Evolutionary conservation across 2,329 filamentous ascomycete species (phyloP), one percentile per base, ranked within the genome.

Genomic region (Xylaria sp.): DNA sequence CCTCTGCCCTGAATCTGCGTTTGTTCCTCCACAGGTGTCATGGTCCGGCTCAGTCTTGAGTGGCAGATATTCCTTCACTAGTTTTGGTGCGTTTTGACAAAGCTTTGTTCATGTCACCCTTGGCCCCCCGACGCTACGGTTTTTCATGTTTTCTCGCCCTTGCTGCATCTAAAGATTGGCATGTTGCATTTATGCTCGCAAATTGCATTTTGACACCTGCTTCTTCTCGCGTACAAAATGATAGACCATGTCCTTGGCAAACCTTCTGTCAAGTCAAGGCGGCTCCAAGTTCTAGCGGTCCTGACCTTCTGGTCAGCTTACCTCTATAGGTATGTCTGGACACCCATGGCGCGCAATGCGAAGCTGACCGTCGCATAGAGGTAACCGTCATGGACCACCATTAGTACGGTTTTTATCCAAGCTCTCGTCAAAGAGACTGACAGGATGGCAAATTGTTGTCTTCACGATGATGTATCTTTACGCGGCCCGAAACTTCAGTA

Each of bases 391-490:
- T 88, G 96, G 96, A 39, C 96, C 95, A n/a, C 93, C 93, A 0
- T 80, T 90, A 55, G 79, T 94, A 57, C 89, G 92, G 66, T 83
- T 85, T 55, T 77, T 98, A 67, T 98, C 95, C 0, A 86, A 86
- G 66, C 82, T 91, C 62, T 86, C 96, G 60, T 91, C 91, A 5
- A 87, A 84, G 59, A 87, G 88, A 67, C 85, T 98, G 67, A 97
- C 94, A 6, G 86, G 92, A 74, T 98, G 96, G 94, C 96, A 97
- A 81, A 93, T 91, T 1, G 87, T 97, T 33, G 90, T 97, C 72
- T 83, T 95, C 56, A 97, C 94, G 52, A 91, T 98, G 81, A 88
- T 98, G 59, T 97, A 94, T 81, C 89, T 98, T 67, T 99, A 99
- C 79, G 87, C 94, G 41, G 90, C 92, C 39, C 92, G 94, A 67